Percentiles rank a stretch among this genome's conserved stretches.
phyloP scores from a whole-genome alignment of 139 green algal species.

The Nannochloris sp. region DNA sequence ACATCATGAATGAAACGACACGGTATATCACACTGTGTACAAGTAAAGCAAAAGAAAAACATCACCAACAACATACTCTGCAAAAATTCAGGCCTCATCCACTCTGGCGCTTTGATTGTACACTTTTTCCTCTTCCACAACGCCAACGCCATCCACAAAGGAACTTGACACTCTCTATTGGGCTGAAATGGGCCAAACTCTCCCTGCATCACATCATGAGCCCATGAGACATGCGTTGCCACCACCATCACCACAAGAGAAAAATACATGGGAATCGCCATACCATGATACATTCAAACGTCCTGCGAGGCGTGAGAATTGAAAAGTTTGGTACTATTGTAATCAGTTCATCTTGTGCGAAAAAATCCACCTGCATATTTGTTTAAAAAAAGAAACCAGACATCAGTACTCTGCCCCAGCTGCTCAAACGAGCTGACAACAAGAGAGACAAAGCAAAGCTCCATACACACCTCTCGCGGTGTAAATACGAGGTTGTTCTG shows the following conservation, averaged over 20 bases:
- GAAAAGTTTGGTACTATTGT: slow-evolving; percentile 80
- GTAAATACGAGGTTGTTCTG: no score
- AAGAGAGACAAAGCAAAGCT: no score
- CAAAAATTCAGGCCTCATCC: slow-evolving; percentile 52
- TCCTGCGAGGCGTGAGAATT: slow-evolving; percentile 28
- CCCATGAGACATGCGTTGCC: no score
- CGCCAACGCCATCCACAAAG: slow-evolving; percentile 71
- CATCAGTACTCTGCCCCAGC: no score
- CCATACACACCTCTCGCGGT: no score
- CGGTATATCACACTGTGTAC: not conserved
- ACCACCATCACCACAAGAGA: no score
- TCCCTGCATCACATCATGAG: slow-evolving; percentile 32
- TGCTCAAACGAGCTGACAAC: no score
- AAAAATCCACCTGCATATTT: slow-evolving; percentile 73
- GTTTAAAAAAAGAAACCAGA: not conserved
- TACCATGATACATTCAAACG: slow-evolving; percentile 49
- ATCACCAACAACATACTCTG: slow-evolving; percentile 23
- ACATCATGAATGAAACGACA: no score
- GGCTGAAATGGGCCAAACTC: slow-evolving; percentile 69
- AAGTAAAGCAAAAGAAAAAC: not conserved
- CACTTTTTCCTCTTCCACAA: slow-evolving; percentile 69
- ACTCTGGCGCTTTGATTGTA: slow-evolving; percentile 58
- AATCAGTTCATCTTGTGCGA: slow-evolving; percentile 71
- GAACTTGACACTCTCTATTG: slow-evolving; percentile 60
- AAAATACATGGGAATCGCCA: not conserved